phyloP scores from a whole-genome alignment of 2,329 filamentous ascomycete species.

The Colletotrichum sp. region DNA sequence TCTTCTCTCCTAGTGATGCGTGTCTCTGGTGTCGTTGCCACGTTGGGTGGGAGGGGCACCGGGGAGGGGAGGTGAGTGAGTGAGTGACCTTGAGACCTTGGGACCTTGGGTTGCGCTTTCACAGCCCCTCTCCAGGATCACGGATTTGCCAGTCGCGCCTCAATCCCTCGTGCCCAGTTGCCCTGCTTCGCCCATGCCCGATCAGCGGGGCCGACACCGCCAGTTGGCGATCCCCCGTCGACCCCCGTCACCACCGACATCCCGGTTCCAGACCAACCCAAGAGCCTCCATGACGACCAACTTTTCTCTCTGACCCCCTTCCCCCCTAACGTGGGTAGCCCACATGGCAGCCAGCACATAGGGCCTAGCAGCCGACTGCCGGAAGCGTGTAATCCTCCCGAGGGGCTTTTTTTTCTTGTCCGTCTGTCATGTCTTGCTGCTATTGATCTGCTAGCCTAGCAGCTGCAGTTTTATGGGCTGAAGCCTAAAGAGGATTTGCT shows the following conservation, averaged over 20 bases:
- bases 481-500: not conserved
- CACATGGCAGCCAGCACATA: not conserved
- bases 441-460: not conserved
- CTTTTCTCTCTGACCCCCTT: not conserved
- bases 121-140: slow-evolving; percentile 3
- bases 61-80: not conserved
- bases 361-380: not conserved
- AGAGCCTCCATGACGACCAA: slow-evolving; percentile 6
- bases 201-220: slow-evolving; percentile 12
- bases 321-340: not conserved
- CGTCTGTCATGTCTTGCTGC: not conserved
- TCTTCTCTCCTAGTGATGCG: not conserved
- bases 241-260: slow-evolving; percentile 4
- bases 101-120: not conserved
- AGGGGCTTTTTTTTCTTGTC: not conserved
- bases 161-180: slow-evolving; percentile 2
- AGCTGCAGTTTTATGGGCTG: not conserved
- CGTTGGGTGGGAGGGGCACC: not conserved
- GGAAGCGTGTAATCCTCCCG: not conserved
- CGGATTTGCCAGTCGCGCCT: slow-evolving; percentile 2
- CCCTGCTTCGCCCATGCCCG: not conserved
- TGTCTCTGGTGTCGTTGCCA: not conserved
- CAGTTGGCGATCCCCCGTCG: not conserved
- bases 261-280: not conserved
- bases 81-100: not conserved